phyloP scores from a whole-genome alignment of 176 grass and related monocot genomes.

The Cenchrus purpureus region DNA sequence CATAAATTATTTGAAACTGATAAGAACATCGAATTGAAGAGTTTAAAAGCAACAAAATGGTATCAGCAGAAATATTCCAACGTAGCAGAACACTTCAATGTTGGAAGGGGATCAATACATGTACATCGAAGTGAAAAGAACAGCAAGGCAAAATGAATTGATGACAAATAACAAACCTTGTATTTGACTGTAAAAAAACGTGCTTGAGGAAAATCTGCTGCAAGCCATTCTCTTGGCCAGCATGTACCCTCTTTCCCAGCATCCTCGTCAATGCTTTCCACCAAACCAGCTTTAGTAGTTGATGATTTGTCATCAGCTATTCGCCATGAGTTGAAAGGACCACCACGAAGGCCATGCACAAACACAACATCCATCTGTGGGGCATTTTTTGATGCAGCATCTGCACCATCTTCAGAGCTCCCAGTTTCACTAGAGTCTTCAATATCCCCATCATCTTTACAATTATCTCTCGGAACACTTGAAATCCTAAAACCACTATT shows the following conservation, averaged over 20 bases:
- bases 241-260: constrained; percentile 94
- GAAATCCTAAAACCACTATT: constrained; percentile 50
- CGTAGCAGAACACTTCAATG: constrained; percentile 5
- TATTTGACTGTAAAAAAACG: constrained; percentile 89
- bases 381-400: constrained; percentile 29
- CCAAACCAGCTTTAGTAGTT: constrained; percentile 89
- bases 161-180: constrained; percentile 67
- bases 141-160: not conserved
- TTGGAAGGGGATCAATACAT: constrained; percentile 5
- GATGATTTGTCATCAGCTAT: constrained; percentile 98
- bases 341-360: constrained; percentile 90
- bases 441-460: constrained; percentile 35
- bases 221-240: constrained; percentile 97
- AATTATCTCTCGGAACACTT: constrained; percentile 44
- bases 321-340: constrained; percentile 96
- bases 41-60: constrained; percentile 37
- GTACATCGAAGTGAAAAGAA: not conserved
- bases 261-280: constrained; percentile 94
- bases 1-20: constrained; percentile 53
- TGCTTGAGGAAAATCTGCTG: constrained; percentile 86
- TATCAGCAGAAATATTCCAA: constrained; percentile 20
- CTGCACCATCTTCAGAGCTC: constrained; percentile 34
- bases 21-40: constrained; percentile 29
- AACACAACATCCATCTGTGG: constrained; percentile 85
- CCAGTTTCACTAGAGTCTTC: constrained; percentile 36